Evolutionary conservation across 1,284 basidiomycete species (phyloP).

Genomic region (Marasmius oreades): DNA sequence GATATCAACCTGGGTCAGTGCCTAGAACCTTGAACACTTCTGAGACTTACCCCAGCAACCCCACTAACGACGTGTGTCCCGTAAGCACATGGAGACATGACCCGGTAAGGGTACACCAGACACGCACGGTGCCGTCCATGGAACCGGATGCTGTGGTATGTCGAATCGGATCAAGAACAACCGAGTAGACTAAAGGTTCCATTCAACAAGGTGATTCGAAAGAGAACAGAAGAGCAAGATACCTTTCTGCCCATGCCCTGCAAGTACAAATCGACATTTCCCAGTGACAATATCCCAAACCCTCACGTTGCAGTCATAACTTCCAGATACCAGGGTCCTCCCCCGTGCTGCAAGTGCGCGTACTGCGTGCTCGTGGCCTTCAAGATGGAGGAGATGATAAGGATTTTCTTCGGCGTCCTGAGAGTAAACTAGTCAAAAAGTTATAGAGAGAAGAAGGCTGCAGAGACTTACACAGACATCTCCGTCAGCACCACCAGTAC

Average conservation of each 20-base stretch:
- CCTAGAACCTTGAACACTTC: neutral
- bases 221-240: conserved; percentile 26
- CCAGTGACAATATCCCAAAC: conserved; percentile 96
- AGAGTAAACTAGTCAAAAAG: conserved; percentile 20
- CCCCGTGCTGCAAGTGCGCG: conserved; percentile 90
- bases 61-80: conserved; percentile 88
- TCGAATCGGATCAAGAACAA: conserved; percentile 66
- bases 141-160: conserved; percentile 63
- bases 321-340: conserved; percentile 88
- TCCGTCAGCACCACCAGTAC: conserved; percentile 61
- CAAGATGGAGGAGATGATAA: conserved; percentile 80
- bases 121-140: conserved; percentile 92
- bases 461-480: conserved; percentile 48
- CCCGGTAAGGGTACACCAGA: conserved; percentile 86
- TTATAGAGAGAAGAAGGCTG: neutral
- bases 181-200: conserved; percentile 72
- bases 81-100: conserved; percentile 76
- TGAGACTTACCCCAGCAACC: conserved; percentile 57
- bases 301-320: conserved; percentile 90
- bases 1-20: neutral
- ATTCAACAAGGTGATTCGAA: conserved; percentile 8
- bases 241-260: conserved; percentile 92
- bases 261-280: conserved; percentile 73
- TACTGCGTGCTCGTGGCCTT: conserved; percentile 89
- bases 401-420: conserved; percentile 86